Conservation (phyloP, 1,284 basidiomycete genomes). For the Trametes pubescens region DNA sequence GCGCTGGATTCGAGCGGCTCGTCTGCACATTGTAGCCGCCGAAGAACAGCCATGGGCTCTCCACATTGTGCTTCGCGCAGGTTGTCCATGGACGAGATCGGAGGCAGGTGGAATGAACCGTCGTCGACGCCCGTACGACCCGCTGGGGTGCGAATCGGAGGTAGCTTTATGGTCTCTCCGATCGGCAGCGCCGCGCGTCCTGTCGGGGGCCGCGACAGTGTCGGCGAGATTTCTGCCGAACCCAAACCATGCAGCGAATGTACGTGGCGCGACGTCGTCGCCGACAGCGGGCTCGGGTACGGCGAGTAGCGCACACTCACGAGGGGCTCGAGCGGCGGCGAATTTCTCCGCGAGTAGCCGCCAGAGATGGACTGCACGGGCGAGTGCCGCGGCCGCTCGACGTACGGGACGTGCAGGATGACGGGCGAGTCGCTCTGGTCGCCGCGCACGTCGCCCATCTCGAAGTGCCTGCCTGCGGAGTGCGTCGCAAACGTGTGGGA, state of each 20-base stretch:
- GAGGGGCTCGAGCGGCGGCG: constrained; percentile 29
- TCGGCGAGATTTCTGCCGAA: constrained; percentile 24
- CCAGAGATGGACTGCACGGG: constrained; percentile 24
- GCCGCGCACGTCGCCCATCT: constrained; percentile 13
- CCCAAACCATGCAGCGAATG: constrained; percentile 15
- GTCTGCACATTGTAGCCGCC: constrained; percentile 62
- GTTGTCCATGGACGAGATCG: constrained; percentile 73
- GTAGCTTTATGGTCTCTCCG: constrained; percentile 55
- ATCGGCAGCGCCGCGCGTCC: constrained; percentile 15
- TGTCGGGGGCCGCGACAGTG: constrained; percentile 23
- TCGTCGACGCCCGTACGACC: constrained; percentile 18
- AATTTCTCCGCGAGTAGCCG: constrained; percentile 26
- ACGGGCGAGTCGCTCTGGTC: constrained; percentile 37
- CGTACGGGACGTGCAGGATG: constrained; percentile 42
- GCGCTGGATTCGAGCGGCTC: constrained; percentile 31
- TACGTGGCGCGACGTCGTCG: constrained; percentile 26
- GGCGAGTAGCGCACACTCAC: constrained; percentile 49
- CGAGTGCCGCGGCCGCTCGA: constrained; percentile 31
- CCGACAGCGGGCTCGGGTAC: constrained; percentile 47
- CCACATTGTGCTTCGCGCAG: constrained; percentile 56
- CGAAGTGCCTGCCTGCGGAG: constrained; percentile 25
- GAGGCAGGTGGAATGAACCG: constrained; percentile 60
- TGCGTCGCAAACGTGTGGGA: constrained; percentile 36
- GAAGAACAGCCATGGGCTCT: constrained; percentile 69
- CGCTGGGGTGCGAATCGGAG: constrained; percentile 56